These are phyloP conservation scores for Sisymbrium altissimum DNA, from an alignment of 345 rosid species.

Conservation along the genomic window DNA sequence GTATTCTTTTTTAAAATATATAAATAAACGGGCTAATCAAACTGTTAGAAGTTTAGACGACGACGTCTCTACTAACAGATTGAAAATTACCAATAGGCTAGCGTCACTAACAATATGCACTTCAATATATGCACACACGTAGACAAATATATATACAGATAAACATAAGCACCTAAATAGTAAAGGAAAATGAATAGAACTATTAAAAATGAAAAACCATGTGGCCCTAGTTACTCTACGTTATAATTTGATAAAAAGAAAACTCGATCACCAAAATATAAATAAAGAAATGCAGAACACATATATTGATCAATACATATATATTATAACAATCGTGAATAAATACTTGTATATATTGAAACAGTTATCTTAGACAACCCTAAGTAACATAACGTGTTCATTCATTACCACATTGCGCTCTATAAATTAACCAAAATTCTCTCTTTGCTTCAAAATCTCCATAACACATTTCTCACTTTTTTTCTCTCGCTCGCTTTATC, in stretches of 20 bases:
- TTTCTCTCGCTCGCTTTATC: neutral
- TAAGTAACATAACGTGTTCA: neutral
- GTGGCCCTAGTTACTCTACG: neutral
- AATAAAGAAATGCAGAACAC: neutral
- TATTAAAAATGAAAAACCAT: neutral
- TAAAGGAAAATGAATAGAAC: too few species aligned
- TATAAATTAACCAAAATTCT: neutral
- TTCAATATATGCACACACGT: slow-evolving; percentile 22
- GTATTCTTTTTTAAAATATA: neutral
- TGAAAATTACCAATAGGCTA: slow-evolving; percentile 10
- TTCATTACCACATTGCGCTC: neutral
- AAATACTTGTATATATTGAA: neutral
- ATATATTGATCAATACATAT: neutral
- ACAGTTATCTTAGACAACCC: neutral
- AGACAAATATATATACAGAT: neutral
- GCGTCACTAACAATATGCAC: slow-evolving; percentile 1
- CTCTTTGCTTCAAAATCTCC: neutral
- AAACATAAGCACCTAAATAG: neutral
- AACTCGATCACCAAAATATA: neutral
- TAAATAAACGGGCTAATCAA: slow-evolving; percentile 2
- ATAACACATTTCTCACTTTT: neutral
- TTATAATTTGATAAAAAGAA: neutral
- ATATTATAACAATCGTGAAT: neutral
- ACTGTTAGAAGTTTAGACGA: slow-evolving; percentile 10
- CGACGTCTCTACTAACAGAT: slow-evolving; percentile 33